These are phyloP conservation scores for Schwanniomyces pseudopolymorphus DNA, from an alignment of 805 yeast genomes.

Conservation along the genomic window DNA sequence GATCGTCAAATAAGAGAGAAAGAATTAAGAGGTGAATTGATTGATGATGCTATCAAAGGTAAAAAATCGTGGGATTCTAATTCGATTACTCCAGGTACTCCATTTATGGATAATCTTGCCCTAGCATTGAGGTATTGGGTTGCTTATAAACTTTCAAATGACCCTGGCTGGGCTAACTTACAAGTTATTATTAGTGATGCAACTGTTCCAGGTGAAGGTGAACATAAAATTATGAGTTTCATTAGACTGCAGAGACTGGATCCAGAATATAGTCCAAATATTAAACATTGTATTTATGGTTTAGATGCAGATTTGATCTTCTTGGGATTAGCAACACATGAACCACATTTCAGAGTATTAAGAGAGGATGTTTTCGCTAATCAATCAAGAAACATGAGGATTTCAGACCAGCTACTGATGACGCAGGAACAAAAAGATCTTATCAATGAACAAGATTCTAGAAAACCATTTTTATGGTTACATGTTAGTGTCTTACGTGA, in stretches of 20 bases:
- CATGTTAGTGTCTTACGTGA: slow-evolving; percentile 87
- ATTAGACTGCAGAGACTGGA: slow-evolving; percentile 87
- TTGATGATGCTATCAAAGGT: slow-evolving; percentile 72
- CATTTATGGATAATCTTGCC: slow-evolving; percentile 89
- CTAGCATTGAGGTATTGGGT: slow-evolving; percentile 81
- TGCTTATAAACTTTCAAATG: slow-evolving; percentile 83
- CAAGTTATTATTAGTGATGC: slow-evolving; percentile 84
- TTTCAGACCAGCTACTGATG: slow-evolving; percentile 53
- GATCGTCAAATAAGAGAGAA: slow-evolving; percentile 58
- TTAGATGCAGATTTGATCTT: slow-evolving; percentile 94
- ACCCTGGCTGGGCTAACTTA: slow-evolving; percentile 79
- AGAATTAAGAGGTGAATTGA: slow-evolving; percentile 65
- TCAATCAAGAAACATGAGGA: slow-evolving; percentile 47
- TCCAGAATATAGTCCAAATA: slow-evolving; percentile 69
- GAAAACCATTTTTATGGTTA: slow-evolving; percentile 91
- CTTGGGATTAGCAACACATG: slow-evolving; percentile 96
- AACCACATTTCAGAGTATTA: slow-evolving; percentile 90
- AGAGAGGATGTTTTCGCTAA: slow-evolving; percentile 97
- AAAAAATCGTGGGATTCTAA: slow-evolving; percentile 90
- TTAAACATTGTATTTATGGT: slow-evolving; percentile 93
- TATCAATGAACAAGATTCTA: slow-evolving; percentile 43
- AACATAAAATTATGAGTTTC: slow-evolving; percentile 95
- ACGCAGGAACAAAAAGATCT: slow-evolving; percentile 55
- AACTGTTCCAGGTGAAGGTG: slow-evolving; percentile 98
- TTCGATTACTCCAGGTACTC: slow-evolving; percentile 95